These are phyloP conservation scores for Aquilaria sinensis DNA, from an alignment of 345 rosid genomes.

Conservation along the genomic window DNA sequence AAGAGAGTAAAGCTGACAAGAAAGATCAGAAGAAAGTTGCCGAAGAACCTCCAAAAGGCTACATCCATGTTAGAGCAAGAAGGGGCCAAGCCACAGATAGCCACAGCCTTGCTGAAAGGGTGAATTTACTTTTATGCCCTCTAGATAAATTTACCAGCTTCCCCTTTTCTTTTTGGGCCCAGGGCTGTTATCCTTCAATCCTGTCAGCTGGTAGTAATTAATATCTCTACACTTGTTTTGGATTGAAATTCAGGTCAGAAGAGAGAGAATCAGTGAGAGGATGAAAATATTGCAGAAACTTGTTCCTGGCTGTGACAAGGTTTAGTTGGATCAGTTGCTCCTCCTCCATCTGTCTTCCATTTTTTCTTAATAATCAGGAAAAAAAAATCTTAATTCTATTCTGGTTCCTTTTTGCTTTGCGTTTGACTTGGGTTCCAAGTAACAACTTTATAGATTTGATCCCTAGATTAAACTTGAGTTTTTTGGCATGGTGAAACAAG, in stretches of 20 bases:
- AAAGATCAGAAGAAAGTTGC: constrained; percentile 24
- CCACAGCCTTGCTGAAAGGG: constrained; percentile 72
- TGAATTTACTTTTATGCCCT: constrained; percentile 13
- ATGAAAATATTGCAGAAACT: constrained; percentile 51
- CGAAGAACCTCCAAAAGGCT: constrained; percentile 41
- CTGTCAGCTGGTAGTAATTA: no score
- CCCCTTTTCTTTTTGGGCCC: neutral
- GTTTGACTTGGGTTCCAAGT: no score
- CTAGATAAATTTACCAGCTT: constrained; percentile 1
- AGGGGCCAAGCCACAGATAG: constrained; percentile 72
- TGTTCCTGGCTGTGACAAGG: constrained; percentile 75
- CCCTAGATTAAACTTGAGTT: no score
- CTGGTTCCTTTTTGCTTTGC: no score
- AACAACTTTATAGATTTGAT: no score
- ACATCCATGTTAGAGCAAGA: constrained; percentile 72
- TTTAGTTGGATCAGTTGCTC: constrained; percentile 7
- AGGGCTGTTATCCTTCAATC: no score
- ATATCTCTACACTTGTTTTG: neutral
- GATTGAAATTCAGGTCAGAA: constrained; percentile 35
- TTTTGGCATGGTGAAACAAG: no score
- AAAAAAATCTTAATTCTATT: neutral
- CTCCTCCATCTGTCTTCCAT: neutral
- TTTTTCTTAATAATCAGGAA: no score
- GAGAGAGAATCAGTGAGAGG: constrained; percentile 63
- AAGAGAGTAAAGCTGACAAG: constrained; percentile 16